Evolutionary conservation across 345 rosid genomes (phyloP), one percentile per base, ranked within the genome.

Genomic region (Eucalyptus sp.): DNA sequence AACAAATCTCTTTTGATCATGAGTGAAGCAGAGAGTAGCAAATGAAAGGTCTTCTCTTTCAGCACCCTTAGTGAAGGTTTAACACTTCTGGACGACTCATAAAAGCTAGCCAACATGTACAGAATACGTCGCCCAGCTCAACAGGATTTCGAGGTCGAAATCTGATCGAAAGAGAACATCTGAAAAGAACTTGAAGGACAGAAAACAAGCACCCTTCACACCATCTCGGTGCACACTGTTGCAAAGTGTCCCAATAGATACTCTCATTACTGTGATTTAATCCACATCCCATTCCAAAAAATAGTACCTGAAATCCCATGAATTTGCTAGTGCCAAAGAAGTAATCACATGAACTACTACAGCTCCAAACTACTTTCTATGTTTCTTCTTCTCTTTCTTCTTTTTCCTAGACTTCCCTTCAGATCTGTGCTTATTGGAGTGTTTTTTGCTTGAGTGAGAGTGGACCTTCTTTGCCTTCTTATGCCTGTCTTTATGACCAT

Each of bases 381-480:
- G 86, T 50, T 90, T 92, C 76, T 93, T 92, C 88, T 88, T 91
- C 89, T 91, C 91, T 88, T 86, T 94, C 87, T 90, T 93, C 92
- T 90, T 91, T 62, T 92, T 93, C 71, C 89, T 90, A 12, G 92
- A 88, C 90, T 90, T 93, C 50, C 90, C 93, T 91, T 92, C 91
- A 13, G 91, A 89, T 71, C 92, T 93, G 90, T 93, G 95, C 89
- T 93, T 96, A 91, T 87, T 90, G 37, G 93, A 91, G 88, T 86
- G 94, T 90, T 92, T 92, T 92, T 91, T 91, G 87, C 90, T 91
- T 16, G 92, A 94, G 87, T 93, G 92, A 87, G 86, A 58, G 66
- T 15, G 86, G 85, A 88, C 91, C 91, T 91, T 95, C 80, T 90
- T 92, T 46, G 54, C 80, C 89, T 89, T 92, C 91, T 93, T 93